Percentiles rank a stretch among this genome's conserved stretches.
Conservation (phyloP, 495 filamentous ascomycete species). For the Neurospora terricola region DNA sequence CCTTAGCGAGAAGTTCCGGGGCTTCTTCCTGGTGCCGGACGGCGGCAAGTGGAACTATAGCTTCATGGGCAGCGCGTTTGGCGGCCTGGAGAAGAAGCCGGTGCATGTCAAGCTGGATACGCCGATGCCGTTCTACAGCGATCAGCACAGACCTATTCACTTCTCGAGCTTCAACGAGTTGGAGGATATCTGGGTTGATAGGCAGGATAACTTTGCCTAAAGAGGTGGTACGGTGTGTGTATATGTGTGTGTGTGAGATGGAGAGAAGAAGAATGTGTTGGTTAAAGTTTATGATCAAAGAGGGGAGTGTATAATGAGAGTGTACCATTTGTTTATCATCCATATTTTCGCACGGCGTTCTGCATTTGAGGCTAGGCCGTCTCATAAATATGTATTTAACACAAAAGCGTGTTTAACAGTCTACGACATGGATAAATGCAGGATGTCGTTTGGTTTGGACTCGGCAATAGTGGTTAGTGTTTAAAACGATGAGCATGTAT, state of each 20-base stretch:
- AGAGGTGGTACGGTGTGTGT: not conserved
- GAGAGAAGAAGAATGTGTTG: not conserved
- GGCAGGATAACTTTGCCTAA: constrained; percentile 78
- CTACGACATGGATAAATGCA: not conserved
- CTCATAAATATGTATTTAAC: constrained; percentile 6
- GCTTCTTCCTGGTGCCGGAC: constrained; percentile 93
- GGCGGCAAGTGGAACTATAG: constrained; percentile 93
- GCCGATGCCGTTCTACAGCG: constrained; percentile 83
- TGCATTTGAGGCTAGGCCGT: constrained; percentile 7
- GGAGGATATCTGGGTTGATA: constrained; percentile 84
- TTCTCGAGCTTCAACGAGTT: constrained; percentile 90
- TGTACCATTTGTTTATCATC: not conserved
- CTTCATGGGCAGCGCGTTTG: constrained; percentile 89
- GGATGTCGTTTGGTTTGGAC: not conserved
- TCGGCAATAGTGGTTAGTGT: not conserved
- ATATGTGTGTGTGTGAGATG: not conserved
- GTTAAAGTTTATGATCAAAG: not conserved
- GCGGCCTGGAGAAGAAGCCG: constrained; percentile 75
- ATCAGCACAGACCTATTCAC: constrained; percentile 84
- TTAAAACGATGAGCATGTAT: not conserved
- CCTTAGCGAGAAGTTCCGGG: constrained; percentile 82
- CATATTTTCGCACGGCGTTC: constrained; percentile 7
- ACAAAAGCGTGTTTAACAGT: constrained; percentile 2
- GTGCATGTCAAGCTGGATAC: constrained; percentile 90
- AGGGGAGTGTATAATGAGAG: not conserved